A percentile compares a stretch with the other conserved stretches of the same genome.
Evolutionary conservation across 2,329 filamentous ascomycete species (phyloP).

Genomic region (Emmonsia crescens): DNA sequence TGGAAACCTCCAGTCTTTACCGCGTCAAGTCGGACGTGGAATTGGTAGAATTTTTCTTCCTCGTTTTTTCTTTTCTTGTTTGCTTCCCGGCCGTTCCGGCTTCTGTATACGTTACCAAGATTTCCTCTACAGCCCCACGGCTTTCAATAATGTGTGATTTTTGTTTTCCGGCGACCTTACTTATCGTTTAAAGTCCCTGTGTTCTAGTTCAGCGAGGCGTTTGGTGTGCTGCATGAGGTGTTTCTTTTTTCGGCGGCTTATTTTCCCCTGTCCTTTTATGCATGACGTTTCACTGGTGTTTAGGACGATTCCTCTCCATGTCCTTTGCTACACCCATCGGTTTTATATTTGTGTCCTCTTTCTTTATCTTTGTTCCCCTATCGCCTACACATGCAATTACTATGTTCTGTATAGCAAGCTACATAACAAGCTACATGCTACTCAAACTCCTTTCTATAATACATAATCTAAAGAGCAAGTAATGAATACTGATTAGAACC

Average conservation of each 20-base stretch:
- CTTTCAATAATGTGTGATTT: not conserved
- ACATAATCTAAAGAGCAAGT: not conserved
- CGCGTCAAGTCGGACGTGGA: slow-evolving; percentile 84
- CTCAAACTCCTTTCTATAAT: not conserved
- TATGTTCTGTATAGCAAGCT: not conserved
- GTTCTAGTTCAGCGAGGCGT: not conserved
- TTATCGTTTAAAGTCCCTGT: not conserved
- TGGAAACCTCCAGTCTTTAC: slow-evolving; percentile 97
- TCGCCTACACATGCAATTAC: not conserved
- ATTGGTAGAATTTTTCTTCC: slow-evolving; percentile 51
- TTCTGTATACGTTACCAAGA: not conserved
- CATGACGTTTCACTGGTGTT: not conserved
- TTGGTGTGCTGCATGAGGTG: not conserved
- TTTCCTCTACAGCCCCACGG: not conserved
- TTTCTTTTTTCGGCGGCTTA: not conserved
- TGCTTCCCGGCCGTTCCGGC: not conserved
- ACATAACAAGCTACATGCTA: not conserved
- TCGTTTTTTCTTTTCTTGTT: not conserved
- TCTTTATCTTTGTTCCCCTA: not conserved
- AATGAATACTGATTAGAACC: not conserved
- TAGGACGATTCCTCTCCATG: not conserved
- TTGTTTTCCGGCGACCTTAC: not conserved
- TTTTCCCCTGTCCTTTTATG: not conserved
- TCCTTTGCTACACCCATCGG: not conserved
- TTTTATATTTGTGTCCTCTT: not conserved